A percentile compares a stretch with the other conserved stretches of the same genome.
These are phyloP conservation scores for Colletotrichum echinochloae DNA, from an alignment of 2,329 filamentous ascomycete genomes.

Conservation along the genomic window DNA sequence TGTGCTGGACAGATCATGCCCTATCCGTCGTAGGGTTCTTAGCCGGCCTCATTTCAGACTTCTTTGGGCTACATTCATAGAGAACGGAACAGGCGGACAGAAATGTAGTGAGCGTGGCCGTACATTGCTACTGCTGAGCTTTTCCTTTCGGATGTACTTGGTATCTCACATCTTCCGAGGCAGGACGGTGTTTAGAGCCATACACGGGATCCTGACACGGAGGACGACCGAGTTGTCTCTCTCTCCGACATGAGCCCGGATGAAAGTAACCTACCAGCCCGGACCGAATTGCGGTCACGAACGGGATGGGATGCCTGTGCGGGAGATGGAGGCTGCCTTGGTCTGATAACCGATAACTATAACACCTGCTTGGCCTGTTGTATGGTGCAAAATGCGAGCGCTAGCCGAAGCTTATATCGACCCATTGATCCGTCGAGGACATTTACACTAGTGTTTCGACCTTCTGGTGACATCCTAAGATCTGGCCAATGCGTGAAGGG, in stretches of 20 bases:
- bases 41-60: neutral
- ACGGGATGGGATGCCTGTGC: conserved; percentile 11
- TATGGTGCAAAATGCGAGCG: conserved; percentile 22
- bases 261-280: conserved; percentile 15
- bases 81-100: neutral
- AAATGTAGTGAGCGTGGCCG: neutral
- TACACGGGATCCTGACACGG: conserved; percentile 35
- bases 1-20: neutral
- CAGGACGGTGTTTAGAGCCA: conserved; percentile 22
- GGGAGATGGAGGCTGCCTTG: conserved; percentile 20
- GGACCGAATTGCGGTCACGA: conserved; percentile 25
- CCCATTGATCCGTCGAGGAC: conserved; percentile 26
- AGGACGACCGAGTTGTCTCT: conserved; percentile 14
- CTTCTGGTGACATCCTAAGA: conserved; percentile 35
- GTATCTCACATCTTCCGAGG: conserved; percentile 25
- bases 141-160: conserved; percentile 2
- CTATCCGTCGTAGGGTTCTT: neutral
- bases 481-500: conserved; percentile 27
- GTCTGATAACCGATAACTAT: conserved; percentile 32
- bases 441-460: conserved; percentile 39
- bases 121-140: neutral
- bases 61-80: neutral
- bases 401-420: conserved; percentile 39
- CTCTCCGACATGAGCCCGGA: conserved; percentile 14
- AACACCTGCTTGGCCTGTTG: conserved; percentile 26